phyloP scores from a whole-genome alignment of 2,329 filamentous ascomycete species.

The Colletotrichum sp. region DNA sequence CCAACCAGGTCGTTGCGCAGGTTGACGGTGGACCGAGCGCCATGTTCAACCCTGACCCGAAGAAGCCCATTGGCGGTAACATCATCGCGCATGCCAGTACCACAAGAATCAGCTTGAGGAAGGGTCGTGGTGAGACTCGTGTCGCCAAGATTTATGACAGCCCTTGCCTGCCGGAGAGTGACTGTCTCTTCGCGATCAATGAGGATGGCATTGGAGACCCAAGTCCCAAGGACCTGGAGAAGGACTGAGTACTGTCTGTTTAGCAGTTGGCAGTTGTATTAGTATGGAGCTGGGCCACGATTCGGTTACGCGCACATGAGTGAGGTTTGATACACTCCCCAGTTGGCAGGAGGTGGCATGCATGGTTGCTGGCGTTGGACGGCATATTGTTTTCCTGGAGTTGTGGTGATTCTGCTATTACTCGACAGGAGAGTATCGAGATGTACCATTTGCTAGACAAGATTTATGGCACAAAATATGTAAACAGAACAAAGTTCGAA shows the following conservation, averaged over 20 bases:
- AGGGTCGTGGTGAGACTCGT: constrained; percentile 92
- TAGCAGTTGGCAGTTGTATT: not conserved
- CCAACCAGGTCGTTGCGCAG: constrained; percentile 97
- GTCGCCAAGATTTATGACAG: constrained; percentile 99
- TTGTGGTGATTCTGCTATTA: not conserved
- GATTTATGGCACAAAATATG: not conserved
- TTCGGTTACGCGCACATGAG: constrained; percentile 8
- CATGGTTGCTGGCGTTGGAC: constrained; percentile 36
- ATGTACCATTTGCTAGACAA: not conserved
- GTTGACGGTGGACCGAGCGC: constrained; percentile 94
- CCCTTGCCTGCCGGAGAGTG: constrained; percentile 93
- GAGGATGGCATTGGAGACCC: constrained; percentile 98
- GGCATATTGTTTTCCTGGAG: not conserved
- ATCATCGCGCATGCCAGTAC: constrained; percentile 98
- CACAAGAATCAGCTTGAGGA: constrained; percentile 92
- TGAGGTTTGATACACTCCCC: not conserved
- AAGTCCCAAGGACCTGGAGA: constrained; percentile 92
- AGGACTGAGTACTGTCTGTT: constrained; percentile 56
- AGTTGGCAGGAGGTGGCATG: constrained; percentile 16
- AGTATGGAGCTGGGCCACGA: not conserved
- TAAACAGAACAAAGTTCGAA: not conserved
- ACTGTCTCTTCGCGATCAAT: constrained; percentile 95
- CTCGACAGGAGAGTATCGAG: not conserved
- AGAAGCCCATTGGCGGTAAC: constrained; percentile 98
- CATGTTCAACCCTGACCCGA: constrained; percentile 99